phyloP scores from a whole-genome alignment of 2,329 filamentous ascomycete species.

The Apiospora malaysiana region DNA sequence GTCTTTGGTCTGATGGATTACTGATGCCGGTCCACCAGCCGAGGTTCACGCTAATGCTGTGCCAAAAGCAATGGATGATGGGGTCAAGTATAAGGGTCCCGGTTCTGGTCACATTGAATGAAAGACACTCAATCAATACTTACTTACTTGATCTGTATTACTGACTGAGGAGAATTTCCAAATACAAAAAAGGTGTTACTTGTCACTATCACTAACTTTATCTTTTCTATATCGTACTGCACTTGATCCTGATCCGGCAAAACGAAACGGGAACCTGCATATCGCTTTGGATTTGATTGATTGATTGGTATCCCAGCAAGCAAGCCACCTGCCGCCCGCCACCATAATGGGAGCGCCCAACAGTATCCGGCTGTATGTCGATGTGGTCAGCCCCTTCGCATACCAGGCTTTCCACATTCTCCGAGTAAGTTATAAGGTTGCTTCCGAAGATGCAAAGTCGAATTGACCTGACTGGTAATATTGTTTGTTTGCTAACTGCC shows the following conservation, averaged over 20 bases:
- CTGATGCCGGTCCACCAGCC: constrained; percentile 1
- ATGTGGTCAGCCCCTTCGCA: constrained; percentile 47
- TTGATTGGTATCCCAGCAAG: constrained; percentile 14
- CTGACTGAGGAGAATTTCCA: neutral
- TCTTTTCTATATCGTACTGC: too few species aligned
- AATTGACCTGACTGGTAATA: constrained; percentile 6
- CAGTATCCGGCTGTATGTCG: constrained; percentile 45
- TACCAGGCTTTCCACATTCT: constrained; percentile 47
- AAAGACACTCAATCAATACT: too few species aligned
- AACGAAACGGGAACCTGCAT: neutral
- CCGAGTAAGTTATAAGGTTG: too few species aligned
- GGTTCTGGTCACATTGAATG: too few species aligned
- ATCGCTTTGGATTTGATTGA: neutral
- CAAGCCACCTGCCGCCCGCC: neutral
- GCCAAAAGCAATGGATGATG: neutral
- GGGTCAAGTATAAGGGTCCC: neutral
- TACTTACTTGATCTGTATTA: too few species aligned
- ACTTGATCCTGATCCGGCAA: neutral
- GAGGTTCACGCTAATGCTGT: neutral
- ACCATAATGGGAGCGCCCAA: constrained; percentile 30
- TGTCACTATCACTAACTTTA: neutral
- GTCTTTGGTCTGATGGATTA: neutral
- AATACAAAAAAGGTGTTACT: neutral
- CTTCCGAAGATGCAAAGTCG: too few species aligned
- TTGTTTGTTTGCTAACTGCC: too few species aligned